Base-by-base conservation (phyloP, 371 early-diverging fungal genomes). In the Apophysomyces trapeziformis region DNA sequence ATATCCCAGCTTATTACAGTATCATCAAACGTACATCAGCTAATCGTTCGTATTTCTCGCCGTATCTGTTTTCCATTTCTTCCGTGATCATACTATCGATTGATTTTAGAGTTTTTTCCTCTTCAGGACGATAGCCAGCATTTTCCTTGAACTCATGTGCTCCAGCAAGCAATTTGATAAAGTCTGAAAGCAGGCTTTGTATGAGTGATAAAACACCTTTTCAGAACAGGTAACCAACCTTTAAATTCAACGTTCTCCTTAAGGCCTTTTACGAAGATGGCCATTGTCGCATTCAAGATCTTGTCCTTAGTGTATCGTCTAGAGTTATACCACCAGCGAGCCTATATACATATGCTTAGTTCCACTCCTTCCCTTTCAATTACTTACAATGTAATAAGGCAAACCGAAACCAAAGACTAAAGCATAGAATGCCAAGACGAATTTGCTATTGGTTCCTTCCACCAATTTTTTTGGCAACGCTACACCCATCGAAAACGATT, bases 301-400 rank as follows among this genome's bases (percentile, higher is more conserved):
- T 86, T 87, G 74, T 96, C 95, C 73, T 94, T 94, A 66, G 95
- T 96, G 67, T 89, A 89, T 69, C 89, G 80, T 74, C 92, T 91
- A 18, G 95, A 92, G 60, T 85, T 88, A 82, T 92, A 92, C 99
- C 99, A 99, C 99, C 98, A 98, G 63, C 82, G 84, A 58, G 87
- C 96, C 85, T 86, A 60, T 11, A 45, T 54, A 56, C 5, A 21
- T 21, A 5, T n/a, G 54, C 21, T 45, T 26, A 0, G 2, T 13
- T 18, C 7, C 21, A 1, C 5, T 60, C 16, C 14, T 26, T 35
- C 7, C 32, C 3, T 38, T 26, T n/a, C 11, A 3, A 35, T 11
- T 21, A 82, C 87, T 70, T 83, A 86, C 87, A 77, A 96, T 87
- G 69, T 85, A 89, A 65, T 87, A 88, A 43, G 99, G 99, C 67